Evolutionary conservation across 345 rosid genomes (phyloP), one percentile per base, ranked within the genome.

Genomic region (Melaleuca quinquenervia): DNA sequence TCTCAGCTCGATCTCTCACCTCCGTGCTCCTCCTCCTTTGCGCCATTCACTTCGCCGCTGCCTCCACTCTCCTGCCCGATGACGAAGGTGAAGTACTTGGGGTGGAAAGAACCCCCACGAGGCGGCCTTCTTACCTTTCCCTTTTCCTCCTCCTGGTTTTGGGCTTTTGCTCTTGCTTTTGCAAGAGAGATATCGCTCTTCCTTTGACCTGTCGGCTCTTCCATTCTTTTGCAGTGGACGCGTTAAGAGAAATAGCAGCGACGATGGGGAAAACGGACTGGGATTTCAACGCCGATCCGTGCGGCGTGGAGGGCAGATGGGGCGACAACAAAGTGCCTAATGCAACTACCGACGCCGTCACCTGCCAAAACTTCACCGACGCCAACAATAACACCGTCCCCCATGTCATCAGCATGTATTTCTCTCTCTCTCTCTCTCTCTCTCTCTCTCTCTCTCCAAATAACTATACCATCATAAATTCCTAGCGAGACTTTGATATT

Each of bases 321-420:
- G 52, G 27, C 36, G n/a, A 21, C 26, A 21, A 53, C 56, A 20
- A 20, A 53, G 1, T 3, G 10, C 3, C 3, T 53, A 3, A 20
- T 7, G 24, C 7, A 8, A 54, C 58, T 54, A 3, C 20, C 1
- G 50, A 83, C 7, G 36, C 32, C 16, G 85, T 86, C 5, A 83
- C 27, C 52, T 86, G 88, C 58, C 8, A 13, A 9, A 27, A 50
- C 27, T 53, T 58, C 52, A 20, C 27, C 41, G 0, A 36, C 62
- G 16, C 45, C 20, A 0, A 53, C 62, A 83, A 54, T 16, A 50
- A 44, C 32, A 51, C 85, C 18, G 44, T 50, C 41, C 70, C 54
- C 52, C 88, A 83, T 45, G 83, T 86, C 51, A 45, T 45, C n/a
- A 83, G 85, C 82, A 83, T 86, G 88, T 86, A n/a, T n/a, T n/a